Evolutionary conservation across 2,329 filamentous ascomycete genomes (phyloP).

Genomic region (Colletotrichum spinosum): DNA sequence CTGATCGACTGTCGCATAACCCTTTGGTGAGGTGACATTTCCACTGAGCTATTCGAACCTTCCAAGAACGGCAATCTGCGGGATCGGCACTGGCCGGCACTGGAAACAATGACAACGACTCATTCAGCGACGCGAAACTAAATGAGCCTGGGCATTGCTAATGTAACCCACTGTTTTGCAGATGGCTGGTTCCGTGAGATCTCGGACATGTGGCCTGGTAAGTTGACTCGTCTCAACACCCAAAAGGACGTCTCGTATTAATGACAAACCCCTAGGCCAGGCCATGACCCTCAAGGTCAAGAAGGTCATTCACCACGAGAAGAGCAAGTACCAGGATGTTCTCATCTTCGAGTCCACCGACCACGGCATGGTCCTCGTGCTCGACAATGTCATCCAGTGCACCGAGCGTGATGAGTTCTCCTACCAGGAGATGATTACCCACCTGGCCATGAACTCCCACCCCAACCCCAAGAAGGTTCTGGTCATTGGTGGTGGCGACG

Average conservation of each 20-base stretch:
- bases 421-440: constrained; percentile 99
- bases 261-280: constrained; percentile 71
- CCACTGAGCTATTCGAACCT: neutral
- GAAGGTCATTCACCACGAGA: constrained; percentile 98
- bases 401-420: constrained; percentile 99
- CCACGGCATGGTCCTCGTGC: constrained; percentile 94
- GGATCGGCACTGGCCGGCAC: constrained; percentile 18
- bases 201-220: constrained; percentile 95
- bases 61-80: constrained; percentile 8
- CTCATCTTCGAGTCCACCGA: constrained; percentile 98
- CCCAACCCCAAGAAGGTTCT: constrained; percentile 98
- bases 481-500: constrained; percentile 97
- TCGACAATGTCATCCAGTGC: constrained; percentile 99
- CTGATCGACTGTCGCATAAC: constrained; percentile 21
- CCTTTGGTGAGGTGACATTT: constrained; percentile 22
- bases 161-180: constrained; percentile 49
- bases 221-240: constrained; percentile 37
- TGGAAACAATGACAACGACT: constrained; percentile 12
- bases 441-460: constrained; percentile 98
- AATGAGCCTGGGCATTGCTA: constrained; percentile 22
- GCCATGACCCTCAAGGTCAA: constrained; percentile 99
- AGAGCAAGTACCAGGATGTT: constrained; percentile 98
- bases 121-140: constrained; percentile 3
- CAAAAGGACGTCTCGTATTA: neutral
- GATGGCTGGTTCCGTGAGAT: constrained; percentile 99